Evolutionary conservation across 306 rosid genomes (phyloP).

Genomic region (Boehmeria nivea): DNA sequence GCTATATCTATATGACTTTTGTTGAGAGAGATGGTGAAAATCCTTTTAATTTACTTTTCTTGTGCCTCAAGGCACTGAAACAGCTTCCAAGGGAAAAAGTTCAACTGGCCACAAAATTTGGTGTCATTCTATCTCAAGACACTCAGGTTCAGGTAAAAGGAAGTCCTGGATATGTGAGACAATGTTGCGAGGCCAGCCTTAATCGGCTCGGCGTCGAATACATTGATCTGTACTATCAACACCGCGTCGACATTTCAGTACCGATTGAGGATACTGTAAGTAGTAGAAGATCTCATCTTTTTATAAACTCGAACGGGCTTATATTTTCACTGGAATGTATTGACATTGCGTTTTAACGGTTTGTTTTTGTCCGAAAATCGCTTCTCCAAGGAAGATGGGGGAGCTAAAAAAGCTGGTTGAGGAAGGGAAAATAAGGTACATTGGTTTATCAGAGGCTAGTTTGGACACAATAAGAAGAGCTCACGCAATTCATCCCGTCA

Average conservation of each 20-base stretch:
- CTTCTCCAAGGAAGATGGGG: too few relatives aligned
- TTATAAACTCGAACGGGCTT: too few relatives aligned
- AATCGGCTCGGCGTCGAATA: constrained; percentile 36
- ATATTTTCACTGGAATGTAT: background rate
- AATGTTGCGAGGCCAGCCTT: constrained; percentile 68
- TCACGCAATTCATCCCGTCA: constrained; percentile 66
- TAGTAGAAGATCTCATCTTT: background rate
- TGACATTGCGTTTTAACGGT: background rate
- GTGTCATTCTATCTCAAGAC: constrained; percentile 20
- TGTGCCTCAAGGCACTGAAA: constrained; percentile 49
- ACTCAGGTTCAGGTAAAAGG: constrained; percentile 36
- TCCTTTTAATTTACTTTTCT: background rate
- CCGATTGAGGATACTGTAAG: constrained; percentile 77
- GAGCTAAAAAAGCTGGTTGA: constrained; percentile 58
- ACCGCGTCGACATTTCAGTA: constrained; percentile 51
- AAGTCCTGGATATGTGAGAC: constrained; percentile 48
- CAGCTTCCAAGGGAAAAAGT: constrained; percentile 60
- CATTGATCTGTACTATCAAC: constrained; percentile 60
- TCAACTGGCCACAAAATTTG: constrained; percentile 72
- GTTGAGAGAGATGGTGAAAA: too few relatives aligned
- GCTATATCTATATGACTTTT: too few relatives aligned
- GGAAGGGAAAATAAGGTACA: constrained; percentile 60
- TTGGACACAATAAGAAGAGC: constrained; percentile 61
- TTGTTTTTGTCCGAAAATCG: too few relatives aligned
- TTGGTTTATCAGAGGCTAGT: constrained; percentile 58